Evolutionary conservation across 176 grass and related monocot species (phyloP), one percentile per base, ranked within the genome.

Genomic region (Cenchrus purpureus): DNA sequence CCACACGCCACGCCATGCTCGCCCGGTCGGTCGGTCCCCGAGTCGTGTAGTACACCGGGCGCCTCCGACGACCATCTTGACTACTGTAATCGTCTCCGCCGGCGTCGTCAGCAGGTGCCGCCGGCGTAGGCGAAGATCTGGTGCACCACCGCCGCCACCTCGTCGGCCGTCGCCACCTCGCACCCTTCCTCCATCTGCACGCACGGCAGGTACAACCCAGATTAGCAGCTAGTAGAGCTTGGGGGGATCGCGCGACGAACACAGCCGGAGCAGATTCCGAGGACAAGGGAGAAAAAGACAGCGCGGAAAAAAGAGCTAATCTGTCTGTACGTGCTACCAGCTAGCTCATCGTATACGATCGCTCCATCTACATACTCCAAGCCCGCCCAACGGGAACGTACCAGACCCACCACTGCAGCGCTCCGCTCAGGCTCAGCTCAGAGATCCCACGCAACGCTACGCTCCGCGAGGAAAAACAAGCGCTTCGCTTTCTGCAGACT

Each of bases 131-230:
- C 81, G 86, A 96, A 99, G 86, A 99, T 99, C 79, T 94, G 97
- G 85, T 97, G 93, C 76, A 92, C 88, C 84, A 88, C 88, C 84
- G 91, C 81, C 40, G 97, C 97, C 79, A 99, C 87, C 91, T 99
- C 97, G 85, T 99, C 97, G 6, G 97, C 94, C 72, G 97, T 89
- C 62, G 90, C 84, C 34, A 99, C 50, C 86, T 94, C 91, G 89
- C 97, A 99, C 40, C 79, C 94, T n/a, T 94, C 97, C 83, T 97
- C 97, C 76, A 97, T 97, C 97, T 99, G 90, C 87, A 79, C 22
- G 90, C 85, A 79, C 71, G 49, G 9, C 51, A 25, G 22, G 20
- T 29, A 1, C 31, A n/a, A 8, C 8, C 28, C 37, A 40, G 37
- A 54, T 56, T 32, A 73, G 70, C 69, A 45, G 7, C 3, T 32